These are phyloP conservation scores for Nemania diffusa DNA, from an alignment of 2,329 filamentous ascomycete genomes.

Conservation along the genomic window DNA sequence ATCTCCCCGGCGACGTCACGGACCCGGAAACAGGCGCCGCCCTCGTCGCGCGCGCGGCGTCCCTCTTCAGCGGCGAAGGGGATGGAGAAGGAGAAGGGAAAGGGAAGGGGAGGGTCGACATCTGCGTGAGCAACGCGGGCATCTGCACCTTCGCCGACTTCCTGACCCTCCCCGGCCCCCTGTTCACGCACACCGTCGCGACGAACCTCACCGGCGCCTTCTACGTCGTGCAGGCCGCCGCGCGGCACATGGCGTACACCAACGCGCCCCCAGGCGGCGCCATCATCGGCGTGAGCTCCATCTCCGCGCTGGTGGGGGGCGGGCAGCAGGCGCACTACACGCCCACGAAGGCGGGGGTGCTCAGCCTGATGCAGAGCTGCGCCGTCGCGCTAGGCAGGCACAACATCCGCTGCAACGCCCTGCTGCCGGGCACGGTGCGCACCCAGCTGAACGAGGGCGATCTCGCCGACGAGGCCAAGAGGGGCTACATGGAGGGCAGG, in stretches of 20 bases:
- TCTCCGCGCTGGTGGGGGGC: conserved; percentile 80
- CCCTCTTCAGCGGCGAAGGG: conserved; percentile 65
- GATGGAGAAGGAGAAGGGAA: too few species aligned
- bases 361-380: conserved; percentile 84
- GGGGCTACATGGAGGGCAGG: conserved; percentile 80
- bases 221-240: conserved; percentile 85
- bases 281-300: conserved; percentile 81
- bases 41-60: conserved; percentile 74
- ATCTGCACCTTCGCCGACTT: conserved; percentile 91
- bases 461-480: conserved; percentile 76
- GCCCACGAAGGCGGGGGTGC: conserved; percentile 84
- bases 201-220: conserved; percentile 92
- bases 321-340: conserved; percentile 86
- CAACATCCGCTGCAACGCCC: conserved; percentile 82
- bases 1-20: conserved; percentile 80
- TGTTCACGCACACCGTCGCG: conserved; percentile 76
- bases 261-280: conserved; percentile 75
- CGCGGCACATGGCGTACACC: conserved; percentile 77
- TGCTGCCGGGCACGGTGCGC: conserved; percentile 83
- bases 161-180: conserved; percentile 74
- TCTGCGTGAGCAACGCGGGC: conserved; percentile 90
- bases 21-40: conserved; percentile 75
- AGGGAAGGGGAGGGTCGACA: conserved; percentile 71
- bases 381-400: conserved; percentile 82
- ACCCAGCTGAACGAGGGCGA: conserved; percentile 89